These are phyloP conservation scores for Usnea hakonensis DNA, from an alignment of 495 filamentous ascomycete genomes.

Conservation along the genomic window DNA sequence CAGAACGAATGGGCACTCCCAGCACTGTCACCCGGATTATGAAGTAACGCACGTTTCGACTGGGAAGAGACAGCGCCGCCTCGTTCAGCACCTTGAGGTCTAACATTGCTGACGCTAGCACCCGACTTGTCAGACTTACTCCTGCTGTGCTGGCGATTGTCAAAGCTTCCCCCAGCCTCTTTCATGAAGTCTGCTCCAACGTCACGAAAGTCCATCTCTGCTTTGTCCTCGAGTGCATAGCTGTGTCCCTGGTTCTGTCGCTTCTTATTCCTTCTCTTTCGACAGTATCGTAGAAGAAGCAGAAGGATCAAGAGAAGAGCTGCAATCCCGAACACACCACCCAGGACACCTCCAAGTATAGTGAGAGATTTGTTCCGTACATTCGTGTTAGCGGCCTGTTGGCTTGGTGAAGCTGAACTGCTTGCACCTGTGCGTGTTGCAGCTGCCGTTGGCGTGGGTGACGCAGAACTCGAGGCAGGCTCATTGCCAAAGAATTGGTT, in stretches of 20 bases:
- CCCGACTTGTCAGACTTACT: constrained; percentile 21
- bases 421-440: constrained; percentile 7
- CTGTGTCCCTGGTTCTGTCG: constrained; percentile 44
- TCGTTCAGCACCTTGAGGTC: constrained; percentile 33
- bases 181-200: constrained; percentile 50
- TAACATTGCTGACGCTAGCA: not conserved
- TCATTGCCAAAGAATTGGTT: constrained; percentile 53
- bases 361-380: constrained; percentile 37
- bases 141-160: constrained; percentile 28
- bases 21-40: constrained; percentile 19
- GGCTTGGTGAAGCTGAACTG: constrained; percentile 10
- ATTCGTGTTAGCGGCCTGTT: constrained; percentile 8
- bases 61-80: constrained; percentile 20
- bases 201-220: constrained; percentile 58
- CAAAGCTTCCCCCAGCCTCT: constrained; percentile 40
- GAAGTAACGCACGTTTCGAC: constrained; percentile 23
- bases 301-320: constrained; percentile 61
- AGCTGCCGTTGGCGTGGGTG: constrained; percentile 1
- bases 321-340: constrained; percentile 64
- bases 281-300: constrained; percentile 56
- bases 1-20: constrained; percentile 25
- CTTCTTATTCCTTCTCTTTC: constrained; percentile 44
- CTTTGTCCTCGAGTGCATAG: constrained; percentile 45
- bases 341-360: constrained; percentile 73
- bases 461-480: not conserved